These are phyloP conservation scores for Chaetomium globosum DNA, from an alignment of 2,329 filamentous ascomycete species.

Conservation along the genomic window DNA sequence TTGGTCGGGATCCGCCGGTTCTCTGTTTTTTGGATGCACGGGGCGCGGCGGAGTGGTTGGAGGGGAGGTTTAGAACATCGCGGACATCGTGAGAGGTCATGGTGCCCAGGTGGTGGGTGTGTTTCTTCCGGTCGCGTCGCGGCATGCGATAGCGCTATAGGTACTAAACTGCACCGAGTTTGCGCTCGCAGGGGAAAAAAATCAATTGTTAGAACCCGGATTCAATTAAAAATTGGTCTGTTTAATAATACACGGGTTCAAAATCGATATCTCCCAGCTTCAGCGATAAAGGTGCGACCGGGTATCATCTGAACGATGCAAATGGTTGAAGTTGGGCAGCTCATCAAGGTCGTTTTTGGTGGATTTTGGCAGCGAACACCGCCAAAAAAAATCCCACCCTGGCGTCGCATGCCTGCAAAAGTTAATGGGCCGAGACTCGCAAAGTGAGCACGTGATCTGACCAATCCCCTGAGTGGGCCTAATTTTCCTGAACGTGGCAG, in stretches of 20 bases:
- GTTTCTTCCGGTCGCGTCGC: conserved; percentile 27
- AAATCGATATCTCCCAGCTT: neutral
- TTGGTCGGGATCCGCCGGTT: conserved; percentile 60
- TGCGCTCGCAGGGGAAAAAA: conserved; percentile 11
- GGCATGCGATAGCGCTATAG: conserved; percentile 4
- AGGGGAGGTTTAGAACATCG: conserved; percentile 81
- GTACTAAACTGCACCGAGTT: conserved; percentile 13
- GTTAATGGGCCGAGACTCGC: neutral
- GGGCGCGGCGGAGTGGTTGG: conserved; percentile 54
- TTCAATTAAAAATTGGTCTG: conserved; percentile 16
- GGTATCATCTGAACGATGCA: conserved; percentile 1
- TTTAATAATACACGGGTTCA: conserved; percentile 8
- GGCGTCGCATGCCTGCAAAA: neutral
- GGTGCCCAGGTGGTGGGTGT: conserved; percentile 40
- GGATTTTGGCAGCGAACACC: conserved; percentile 21
- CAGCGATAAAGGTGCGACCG: conserved; percentile 3
- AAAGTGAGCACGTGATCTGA: conserved; percentile 30
- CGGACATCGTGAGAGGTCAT: conserved; percentile 81
- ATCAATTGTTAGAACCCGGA: neutral
- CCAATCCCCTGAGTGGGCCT: conserved; percentile 31
- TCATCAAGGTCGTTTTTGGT: conserved; percentile 18
- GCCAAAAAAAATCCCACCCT: conserved; percentile 13
- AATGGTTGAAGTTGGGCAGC: conserved; percentile 1
- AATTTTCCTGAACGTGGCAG: conserved; percentile 57
- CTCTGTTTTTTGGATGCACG: conserved; percentile 76